phyloP scores from a whole-genome alignment of 2,329 filamentous ascomycete genomes.

The Alternaria infectoria region DNA sequence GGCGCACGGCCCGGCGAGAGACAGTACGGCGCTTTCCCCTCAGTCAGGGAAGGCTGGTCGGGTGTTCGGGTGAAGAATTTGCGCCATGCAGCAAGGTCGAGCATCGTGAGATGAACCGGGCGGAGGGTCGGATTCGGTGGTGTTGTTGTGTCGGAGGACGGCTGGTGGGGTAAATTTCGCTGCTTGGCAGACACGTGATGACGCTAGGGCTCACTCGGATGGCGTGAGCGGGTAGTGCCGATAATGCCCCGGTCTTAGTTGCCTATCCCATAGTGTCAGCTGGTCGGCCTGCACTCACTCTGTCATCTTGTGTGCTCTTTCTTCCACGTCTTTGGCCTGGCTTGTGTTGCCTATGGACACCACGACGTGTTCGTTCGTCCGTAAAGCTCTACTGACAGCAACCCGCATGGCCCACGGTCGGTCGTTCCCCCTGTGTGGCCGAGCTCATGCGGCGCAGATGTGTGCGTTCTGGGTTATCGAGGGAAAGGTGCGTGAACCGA shows the following conservation, averaged over 20 bases:
- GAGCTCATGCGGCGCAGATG: neutral
- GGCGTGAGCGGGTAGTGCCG: constrained; percentile 15
- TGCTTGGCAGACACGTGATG: constrained; percentile 38
- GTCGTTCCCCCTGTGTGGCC: neutral
- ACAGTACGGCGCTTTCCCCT: constrained; percentile 31
- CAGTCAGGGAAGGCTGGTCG: constrained; percentile 13
- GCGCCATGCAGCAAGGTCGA: constrained; percentile 6
- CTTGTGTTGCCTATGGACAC: neutral
- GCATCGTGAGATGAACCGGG: constrained; percentile 14
- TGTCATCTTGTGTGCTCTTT: constrained; percentile 7
- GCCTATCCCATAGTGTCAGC: constrained; percentile 6
- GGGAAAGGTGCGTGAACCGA: neutral
- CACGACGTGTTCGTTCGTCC: neutral
- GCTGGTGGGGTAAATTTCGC: constrained; percentile 43
- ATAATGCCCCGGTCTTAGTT: constrained; percentile 25
- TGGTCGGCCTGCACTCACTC: constrained; percentile 4
- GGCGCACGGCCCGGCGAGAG: constrained; percentile 40
- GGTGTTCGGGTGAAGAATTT: neutral
- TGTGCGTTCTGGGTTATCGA: neutral
- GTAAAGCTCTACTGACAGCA: neutral
- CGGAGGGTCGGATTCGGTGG: constrained; percentile 19
- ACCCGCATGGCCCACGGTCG: neutral
- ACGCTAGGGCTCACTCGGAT: constrained; percentile 22
- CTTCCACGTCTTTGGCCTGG: neutral
- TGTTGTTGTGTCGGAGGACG: constrained; percentile 36